Conservation (phyloP, 495 filamentous ascomycete genomes). For the Aspergillus incahuasiensis region DNA sequence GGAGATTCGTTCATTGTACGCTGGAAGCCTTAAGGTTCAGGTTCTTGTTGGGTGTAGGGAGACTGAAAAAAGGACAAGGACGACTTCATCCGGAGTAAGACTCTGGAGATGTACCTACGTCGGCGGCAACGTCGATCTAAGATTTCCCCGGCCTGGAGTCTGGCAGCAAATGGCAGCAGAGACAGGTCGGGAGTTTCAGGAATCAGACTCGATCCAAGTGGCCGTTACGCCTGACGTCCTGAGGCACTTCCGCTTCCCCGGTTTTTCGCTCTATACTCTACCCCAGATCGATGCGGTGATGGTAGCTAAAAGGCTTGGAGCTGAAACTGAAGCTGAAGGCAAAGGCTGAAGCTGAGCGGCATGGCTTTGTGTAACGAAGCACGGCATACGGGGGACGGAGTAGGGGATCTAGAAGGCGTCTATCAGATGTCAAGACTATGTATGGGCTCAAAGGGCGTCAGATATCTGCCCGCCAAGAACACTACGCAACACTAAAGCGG, state of each 20-base stretch:
- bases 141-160: conserved; percentile 1
- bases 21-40: background rate
- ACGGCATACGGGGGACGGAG: too few species aligned
- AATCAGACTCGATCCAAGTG: conserved; percentile 18
- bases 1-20: background rate
- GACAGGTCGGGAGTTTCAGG: conserved; percentile 38
- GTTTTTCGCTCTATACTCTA: background rate
- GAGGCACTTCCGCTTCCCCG: conserved; percentile 1
- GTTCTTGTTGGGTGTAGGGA: background rate
- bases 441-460: background rate
- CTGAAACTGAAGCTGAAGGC: too few species aligned
- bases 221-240: conserved; percentile 12
- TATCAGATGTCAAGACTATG: background rate
- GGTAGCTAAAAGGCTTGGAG: too few species aligned
- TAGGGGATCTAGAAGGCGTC: background rate
- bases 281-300: background rate
- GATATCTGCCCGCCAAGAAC: background rate
- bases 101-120: conserved; percentile 26
- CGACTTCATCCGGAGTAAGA: background rate
- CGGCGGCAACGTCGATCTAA: conserved; percentile 11
- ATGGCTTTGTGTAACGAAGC: too few species aligned
- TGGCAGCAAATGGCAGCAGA: conserved; percentile 23
- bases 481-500: background rate
- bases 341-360: too few species aligned
- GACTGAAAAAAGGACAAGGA: background rate